A percentile compares a stretch with the other conserved stretches of the same genome.
Conservation (phyloP, 225 moss, liverwort and hornwort species). For the Sphagnum tenellum region DNA sequence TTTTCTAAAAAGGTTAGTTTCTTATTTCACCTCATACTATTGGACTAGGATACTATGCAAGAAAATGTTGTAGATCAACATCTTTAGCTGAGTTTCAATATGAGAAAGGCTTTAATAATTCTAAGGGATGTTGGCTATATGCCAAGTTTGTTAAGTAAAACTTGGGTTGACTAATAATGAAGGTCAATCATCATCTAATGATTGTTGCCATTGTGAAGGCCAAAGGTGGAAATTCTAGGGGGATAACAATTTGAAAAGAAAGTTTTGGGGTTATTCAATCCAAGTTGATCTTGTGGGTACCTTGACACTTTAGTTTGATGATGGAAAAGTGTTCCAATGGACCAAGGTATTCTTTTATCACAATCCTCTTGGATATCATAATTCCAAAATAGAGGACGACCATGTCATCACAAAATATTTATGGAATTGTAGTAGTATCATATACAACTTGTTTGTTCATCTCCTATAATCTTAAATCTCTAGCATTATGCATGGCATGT, state of each 20-base stretch:
- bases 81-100: too few species aligned
- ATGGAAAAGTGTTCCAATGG: conserved; percentile 95
- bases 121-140: too few species aligned
- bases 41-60: background rate
- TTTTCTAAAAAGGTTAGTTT: conserved; percentile 79
- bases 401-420: too few species aligned
- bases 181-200: conserved; percentile 99
- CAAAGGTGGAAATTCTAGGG: conserved; percentile 99
- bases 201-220: conserved; percentile 98
- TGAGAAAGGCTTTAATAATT: too few species aligned
- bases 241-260: conserved; percentile 94
- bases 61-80: too few species aligned
- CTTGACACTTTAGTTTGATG: conserved; percentile 86
- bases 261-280: conserved; percentile 99
- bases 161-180: conserved; percentile 2
- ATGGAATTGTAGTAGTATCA: too few species aligned
- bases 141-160: too few species aligned
- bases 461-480: too few species aligned
- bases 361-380: conserved; percentile 1
- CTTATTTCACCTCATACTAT: background rate
- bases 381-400: too few species aligned
- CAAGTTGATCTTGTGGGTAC: conserved; percentile 95
- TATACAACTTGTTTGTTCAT: too few species aligned
- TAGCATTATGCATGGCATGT: conserved; percentile 36
- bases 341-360: conserved; percentile 59